Conservation (phyloP, 176 grass and related monocot genomes). For the Pharus latifolius region DNA sequence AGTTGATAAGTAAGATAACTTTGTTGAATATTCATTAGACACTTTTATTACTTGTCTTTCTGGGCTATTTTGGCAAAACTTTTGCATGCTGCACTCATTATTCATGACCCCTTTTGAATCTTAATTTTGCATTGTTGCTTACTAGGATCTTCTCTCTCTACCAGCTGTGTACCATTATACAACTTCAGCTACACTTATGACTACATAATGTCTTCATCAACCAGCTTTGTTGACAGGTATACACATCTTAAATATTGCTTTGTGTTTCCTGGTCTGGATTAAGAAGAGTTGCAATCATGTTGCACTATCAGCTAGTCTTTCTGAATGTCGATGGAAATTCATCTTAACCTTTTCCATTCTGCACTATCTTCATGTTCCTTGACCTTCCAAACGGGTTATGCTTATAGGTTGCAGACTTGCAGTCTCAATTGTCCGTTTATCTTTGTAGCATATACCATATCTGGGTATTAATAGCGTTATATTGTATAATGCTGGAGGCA, state of each 20-base stretch:
- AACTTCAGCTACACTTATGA: slow-evolving; percentile 94
- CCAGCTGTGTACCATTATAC: slow-evolving; percentile 88
- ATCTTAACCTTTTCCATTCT: not conserved
- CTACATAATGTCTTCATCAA: slow-evolving; percentile 95
- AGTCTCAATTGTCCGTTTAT: slow-evolving; percentile 8
- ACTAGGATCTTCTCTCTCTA: slow-evolving; percentile 49
- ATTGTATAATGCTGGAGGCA: slow-evolving; percentile 52
- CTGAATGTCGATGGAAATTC: not conserved
- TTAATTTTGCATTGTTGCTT: slow-evolving; percentile 29
- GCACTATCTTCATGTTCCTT: not conserved
- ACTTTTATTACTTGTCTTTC: not conserved
- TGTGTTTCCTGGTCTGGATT: not conserved
- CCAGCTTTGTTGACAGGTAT: slow-evolving; percentile 97
- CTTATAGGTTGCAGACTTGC: slow-evolving; percentile 8
- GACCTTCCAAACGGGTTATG: not conserved
- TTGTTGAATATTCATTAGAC: too few relatives aligned
- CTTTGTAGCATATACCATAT: not conserved
- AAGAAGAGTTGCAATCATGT: not conserved
- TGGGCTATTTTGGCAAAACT: not conserved
- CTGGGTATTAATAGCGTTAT: slow-evolving; percentile 8
- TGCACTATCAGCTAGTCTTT: not conserved
- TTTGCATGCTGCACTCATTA: not conserved
- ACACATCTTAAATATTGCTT: not conserved
- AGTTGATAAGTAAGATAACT: too few relatives aligned
- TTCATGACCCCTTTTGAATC: slow-evolving; percentile 9